Evolutionary conservation across 176 grass and related monocot genomes (phyloP), one percentile per base, ranked within the genome.

Genomic region (Ensete glaucum): DNA sequence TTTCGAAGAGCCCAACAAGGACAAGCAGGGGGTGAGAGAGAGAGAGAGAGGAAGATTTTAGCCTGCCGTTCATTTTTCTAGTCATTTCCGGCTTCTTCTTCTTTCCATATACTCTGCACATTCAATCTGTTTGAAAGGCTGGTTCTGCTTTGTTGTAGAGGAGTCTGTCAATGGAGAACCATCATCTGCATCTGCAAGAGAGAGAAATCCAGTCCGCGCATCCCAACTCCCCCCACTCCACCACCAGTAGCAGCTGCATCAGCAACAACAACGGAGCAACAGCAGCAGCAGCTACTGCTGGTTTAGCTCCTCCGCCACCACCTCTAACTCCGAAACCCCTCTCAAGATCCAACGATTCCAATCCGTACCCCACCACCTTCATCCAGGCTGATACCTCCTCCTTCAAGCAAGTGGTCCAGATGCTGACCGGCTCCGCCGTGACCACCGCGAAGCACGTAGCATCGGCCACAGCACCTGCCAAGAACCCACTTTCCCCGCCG

Each of bases 361-460:
- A 87, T 15, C 87, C 89, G 0, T 90, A 85, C 66, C 89, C 93
- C 59, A 96, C 93, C 73, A 96, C 93, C 77, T 96, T 96, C 77
- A 83, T 96, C 23, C 93, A 96, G 72, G 90, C 93, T 20, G 93
- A 96, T 83, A 79, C 87, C 67, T n/a, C 87, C 53, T 90, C 93
- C 52, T 96, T 96, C 85, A 96, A 96, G 87, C 89, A 92, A 77
- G 89, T 96, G 56, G 93, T 96, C 78, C 93, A 96, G 85, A 92
- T 96, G 93, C 93, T 96, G 60, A 96, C 93, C 64, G 93, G 93
- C 73, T 81, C 89, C 58, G 80, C 88, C 56, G 83, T 76, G 64
- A 66, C 80, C 70, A 16, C 1, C 72, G 55, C 19, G 53, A 82
- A 78, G 76, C 80, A 25, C 50, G 34, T 6, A 43, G 34, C 34